phyloP scores from a whole-genome alignment of 1,284 basidiomycete species.

The Marasmius sp. region DNA sequence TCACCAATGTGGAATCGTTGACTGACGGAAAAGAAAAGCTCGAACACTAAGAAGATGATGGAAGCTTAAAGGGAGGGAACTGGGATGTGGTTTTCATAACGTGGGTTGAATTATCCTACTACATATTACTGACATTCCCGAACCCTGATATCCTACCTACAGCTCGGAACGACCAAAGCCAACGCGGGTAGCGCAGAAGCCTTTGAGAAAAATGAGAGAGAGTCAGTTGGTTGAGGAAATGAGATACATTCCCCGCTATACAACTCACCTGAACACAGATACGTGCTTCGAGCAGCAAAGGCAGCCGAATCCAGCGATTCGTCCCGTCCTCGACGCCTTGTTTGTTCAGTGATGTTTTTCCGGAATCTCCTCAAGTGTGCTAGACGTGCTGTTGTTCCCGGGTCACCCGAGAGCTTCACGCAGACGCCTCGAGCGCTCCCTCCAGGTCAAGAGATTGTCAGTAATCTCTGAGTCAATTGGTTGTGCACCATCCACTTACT shows the following conservation, averaged over 20 bases:
- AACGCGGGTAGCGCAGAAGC: constrained; percentile 60
- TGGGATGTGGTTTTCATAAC: constrained; percentile 72
- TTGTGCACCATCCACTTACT: too few species aligned
- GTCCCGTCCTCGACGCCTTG: constrained; percentile 48
- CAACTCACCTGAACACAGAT: constrained; percentile 37
- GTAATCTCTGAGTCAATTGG: too few species aligned
- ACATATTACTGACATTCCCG: background rate
- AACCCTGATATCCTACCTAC: background rate
- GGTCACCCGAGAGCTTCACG: too few species aligned
- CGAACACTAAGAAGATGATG: constrained; percentile 58
- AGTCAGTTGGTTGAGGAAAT: constrained; percentile 38
- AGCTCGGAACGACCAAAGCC: constrained; percentile 65
- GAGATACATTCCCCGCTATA: background rate
- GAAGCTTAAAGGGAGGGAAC: constrained; percentile 46
- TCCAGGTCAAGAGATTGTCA: too few species aligned
- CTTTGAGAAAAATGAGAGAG: constrained; percentile 77
- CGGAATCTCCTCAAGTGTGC: too few species aligned
- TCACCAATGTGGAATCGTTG: constrained; percentile 42
- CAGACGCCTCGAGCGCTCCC: too few species aligned
- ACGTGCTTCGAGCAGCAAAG: constrained; percentile 69
- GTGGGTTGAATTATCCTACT: constrained; percentile 28
- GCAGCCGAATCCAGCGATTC: constrained; percentile 54
- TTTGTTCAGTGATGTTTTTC: constrained; percentile 42
- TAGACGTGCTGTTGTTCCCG: too few species aligned
- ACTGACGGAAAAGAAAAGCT: constrained; percentile 45